Percentiles rank a stretch among this genome's conserved stretches.
phyloP scores from a whole-genome alignment of 2,329 filamentous ascomycete species.

The Arthrobotrys conoides region DNA sequence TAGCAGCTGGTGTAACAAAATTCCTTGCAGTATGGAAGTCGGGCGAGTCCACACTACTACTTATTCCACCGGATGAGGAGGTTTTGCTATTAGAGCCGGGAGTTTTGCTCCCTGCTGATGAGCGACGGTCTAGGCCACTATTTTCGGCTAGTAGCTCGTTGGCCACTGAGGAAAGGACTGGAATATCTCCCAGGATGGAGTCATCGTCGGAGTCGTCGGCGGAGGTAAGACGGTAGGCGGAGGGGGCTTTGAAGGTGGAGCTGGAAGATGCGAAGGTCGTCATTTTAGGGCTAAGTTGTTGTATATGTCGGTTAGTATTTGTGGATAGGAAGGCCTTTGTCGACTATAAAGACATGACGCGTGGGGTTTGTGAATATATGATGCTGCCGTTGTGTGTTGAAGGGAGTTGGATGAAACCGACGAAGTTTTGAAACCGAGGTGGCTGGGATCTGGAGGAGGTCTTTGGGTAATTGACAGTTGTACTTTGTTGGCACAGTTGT shows the following conservation, averaged over 20 bases:
- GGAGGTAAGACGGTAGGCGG: conserved; percentile 50
- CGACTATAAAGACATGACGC: conserved; percentile 60
- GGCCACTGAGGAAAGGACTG: conserved; percentile 56
- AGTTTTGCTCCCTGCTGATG: conserved; percentile 48
- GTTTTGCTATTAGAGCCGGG: conserved; percentile 58
- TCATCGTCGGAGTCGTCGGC: conserved; percentile 57
- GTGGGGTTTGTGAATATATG: conserved; percentile 25
- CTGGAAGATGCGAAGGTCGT: conserved; percentile 47
- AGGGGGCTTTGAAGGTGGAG: conserved; percentile 54
- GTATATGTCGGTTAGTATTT: conserved; percentile 40
- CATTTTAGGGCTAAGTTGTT: conserved; percentile 45
- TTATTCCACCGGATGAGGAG: conserved; percentile 47
- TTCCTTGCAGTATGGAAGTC: conserved; percentile 52
- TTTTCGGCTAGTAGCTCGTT: conserved; percentile 59
- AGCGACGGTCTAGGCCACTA: conserved; percentile 44
- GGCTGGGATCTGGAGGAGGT: conserved; percentile 9
- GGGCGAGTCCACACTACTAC: conserved; percentile 36
- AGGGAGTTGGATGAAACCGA: conserved; percentile 20
- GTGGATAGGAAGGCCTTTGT: conserved; percentile 24
- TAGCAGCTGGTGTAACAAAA: conserved; percentile 54
- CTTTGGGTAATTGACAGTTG: conserved; percentile 19
- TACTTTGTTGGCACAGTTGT: conserved; percentile 10
- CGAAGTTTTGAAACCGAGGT: conserved; percentile 15
- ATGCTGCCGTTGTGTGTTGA: conserved; percentile 22
- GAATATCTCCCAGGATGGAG: conserved; percentile 51